Conservation (phyloP, 2,329 filamentous ascomycete species). For the Colletotrichum zoysiae region DNA sequence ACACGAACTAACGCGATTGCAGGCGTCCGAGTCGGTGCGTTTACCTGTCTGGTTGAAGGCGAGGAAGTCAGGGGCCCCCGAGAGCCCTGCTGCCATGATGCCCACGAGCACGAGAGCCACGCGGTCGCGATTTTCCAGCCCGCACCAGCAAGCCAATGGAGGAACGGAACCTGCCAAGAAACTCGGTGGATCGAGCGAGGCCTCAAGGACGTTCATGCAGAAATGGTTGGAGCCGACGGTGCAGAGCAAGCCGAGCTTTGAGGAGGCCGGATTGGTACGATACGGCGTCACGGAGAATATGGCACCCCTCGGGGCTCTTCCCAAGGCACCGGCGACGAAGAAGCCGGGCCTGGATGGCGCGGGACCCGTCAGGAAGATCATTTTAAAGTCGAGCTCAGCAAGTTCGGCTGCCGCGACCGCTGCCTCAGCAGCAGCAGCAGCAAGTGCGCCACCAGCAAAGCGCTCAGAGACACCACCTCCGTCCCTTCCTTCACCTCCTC, state of each 20-base stretch:
- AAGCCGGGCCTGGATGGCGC: conserved; percentile 49
- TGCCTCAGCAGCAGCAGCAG: conserved; percentile 8
- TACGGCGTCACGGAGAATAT: conserved; percentile 86
- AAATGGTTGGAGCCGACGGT: conserved; percentile 71
- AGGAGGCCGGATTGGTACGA: conserved; percentile 80
- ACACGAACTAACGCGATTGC: conserved; percentile 39
- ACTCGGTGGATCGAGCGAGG: conserved; percentile 52
- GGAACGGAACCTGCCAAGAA: conserved; percentile 34
- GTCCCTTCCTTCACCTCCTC: conserved; percentile 33
- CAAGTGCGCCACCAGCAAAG: conserved; percentile 30
- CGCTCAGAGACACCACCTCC: conserved; percentile 38
- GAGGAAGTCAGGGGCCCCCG: conserved; percentile 42
- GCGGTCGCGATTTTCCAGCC: conserved; percentile 70
- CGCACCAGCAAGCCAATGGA: conserved; percentile 54
- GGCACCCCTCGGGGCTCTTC: conserved; percentile 82
- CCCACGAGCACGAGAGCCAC: conserved; percentile 62
- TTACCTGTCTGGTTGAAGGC: conserved; percentile 36
- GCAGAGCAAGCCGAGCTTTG: conserved; percentile 77
- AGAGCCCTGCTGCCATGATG: conserved; percentile 49
- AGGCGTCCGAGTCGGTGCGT: conserved; percentile 37
- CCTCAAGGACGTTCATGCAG: conserved; percentile 63
- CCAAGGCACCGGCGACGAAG: conserved; percentile 66
- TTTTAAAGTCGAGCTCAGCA: conserved; percentile 54
- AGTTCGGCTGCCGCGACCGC: conserved; percentile 39
- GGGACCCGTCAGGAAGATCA: conserved; percentile 57